Evolutionary conservation across 176 grass and related monocot genomes (phyloP), one percentile per base, ranked within the genome.

Genomic region (Themeda triandra): DNA sequence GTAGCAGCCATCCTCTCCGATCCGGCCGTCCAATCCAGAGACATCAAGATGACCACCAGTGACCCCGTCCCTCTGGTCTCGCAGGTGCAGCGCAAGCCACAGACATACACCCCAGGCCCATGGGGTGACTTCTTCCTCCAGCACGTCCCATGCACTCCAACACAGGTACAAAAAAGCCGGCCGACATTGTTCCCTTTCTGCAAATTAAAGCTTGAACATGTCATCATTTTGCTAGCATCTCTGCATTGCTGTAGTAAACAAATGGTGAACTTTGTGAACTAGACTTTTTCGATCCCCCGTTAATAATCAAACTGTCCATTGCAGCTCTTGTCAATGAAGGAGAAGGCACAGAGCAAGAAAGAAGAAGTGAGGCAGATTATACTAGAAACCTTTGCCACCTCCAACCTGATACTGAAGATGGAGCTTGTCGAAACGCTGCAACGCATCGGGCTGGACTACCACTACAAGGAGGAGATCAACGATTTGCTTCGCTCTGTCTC

Each of bases 81-180:
- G 13, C 44, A 14, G 44, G 3, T 46, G 44, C 44, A 46, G 75
- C 54, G 54, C 63, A 32, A 19, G 31, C 30, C 15, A 6, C 65
- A 5, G 31, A 35, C 58, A 10, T 78, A 63, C 58, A 29, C n/a
- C 8, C 51, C 80, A 1, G 73, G 68, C 68, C 68, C 10, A 0
- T 82, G 80, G 80, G 68, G 80, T 1, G 80, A 62, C 10, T 82
- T 82, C 36, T 82, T 82, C 36, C 68, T 82, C 10, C 29, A 13
- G 17, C 67, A 82, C 54, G 3, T 3, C 1, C 27, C 80, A 14
- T 73, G 36, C 68, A 72, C 80, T 10, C 15, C 27, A 40, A 31
- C 68, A 31, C 80, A 83, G 39, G 44, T 46, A 46, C 42, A 44
- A 46, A 14, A 12, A 46, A 4, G 44, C 44, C 12, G 3, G 13